A percentile compares a stretch with the other conserved stretches of the same genome.
phyloP scores from a whole-genome alignment of 2,329 filamentous ascomycete species.

The Fusarium sp. region DNA sequence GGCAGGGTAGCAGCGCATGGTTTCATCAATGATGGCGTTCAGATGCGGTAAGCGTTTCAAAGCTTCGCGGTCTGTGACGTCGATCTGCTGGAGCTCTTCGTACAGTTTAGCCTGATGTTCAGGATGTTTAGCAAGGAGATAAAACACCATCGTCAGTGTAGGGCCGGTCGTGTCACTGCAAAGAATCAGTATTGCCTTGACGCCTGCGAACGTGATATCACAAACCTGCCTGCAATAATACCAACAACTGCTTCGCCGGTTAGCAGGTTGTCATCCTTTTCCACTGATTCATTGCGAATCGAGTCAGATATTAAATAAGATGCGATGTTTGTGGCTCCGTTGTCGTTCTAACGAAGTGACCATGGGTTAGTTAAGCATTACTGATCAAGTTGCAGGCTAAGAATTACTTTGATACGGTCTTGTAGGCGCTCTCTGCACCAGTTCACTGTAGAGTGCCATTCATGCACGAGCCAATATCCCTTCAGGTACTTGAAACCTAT shows the following conservation, averaged over 20 bases:
- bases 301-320: background rate
- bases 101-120: background rate
- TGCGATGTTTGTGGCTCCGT: background rate
- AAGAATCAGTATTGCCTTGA: rapidly evolving
- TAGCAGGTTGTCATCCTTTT: background rate
- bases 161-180: background rate
- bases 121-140: background rate
- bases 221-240: background rate
- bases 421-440: background rate
- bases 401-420: background rate
- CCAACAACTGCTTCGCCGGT: background rate
- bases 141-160: background rate
- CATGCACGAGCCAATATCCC: background rate
- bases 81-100: background rate
- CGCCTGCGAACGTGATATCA: rapidly evolving
- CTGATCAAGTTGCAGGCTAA: rapidly evolving
- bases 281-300: rapidly evolving
- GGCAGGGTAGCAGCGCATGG: background rate
- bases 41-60: rapidly evolving
- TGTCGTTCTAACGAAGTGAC: rapidly evolving
- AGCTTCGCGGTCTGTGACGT: background rate
- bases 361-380: too few species aligned
- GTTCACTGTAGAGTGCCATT: background rate
- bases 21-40: background rate
- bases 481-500: background rate